phyloP scores from a whole-genome alignment of 305 asterid species.

The Solanum hybrid region DNA sequence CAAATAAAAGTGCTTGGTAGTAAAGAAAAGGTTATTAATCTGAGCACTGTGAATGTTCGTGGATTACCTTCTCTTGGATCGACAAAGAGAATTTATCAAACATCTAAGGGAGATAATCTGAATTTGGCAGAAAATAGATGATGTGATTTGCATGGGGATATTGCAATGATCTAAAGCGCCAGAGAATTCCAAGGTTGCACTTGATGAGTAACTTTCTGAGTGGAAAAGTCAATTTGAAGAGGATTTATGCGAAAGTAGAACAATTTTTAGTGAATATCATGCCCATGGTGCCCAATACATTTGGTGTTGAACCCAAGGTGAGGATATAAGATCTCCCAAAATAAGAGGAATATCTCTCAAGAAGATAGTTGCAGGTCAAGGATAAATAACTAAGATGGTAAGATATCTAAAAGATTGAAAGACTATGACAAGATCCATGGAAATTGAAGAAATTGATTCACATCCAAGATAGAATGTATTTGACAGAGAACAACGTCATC shows the following conservation, averaged over 20 bases:
- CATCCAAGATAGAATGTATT: neutral
- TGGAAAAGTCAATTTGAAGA: neutral
- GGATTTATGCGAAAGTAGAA: neutral
- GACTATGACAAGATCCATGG: neutral
- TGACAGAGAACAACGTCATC: no score
- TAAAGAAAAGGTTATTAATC: neutral
- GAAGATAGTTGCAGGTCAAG: neutral
- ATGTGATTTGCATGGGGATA: neutral
- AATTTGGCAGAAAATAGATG: neutral
- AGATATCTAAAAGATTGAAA: neutral
- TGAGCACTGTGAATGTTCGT: neutral
- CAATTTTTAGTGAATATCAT: neutral
- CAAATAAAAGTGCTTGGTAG: neutral
- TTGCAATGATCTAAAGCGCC: neutral
- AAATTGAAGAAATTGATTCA: neutral
- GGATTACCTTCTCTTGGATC: neutral
- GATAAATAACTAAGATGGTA: neutral
- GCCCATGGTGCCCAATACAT: neutral
- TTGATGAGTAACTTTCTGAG: neutral
- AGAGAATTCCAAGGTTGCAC: neutral
- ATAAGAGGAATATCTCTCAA: neutral
- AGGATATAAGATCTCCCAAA: neutral
- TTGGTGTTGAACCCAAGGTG: neutral
- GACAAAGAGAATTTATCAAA: neutral
- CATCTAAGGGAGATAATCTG: neutral